phyloP scores from a whole-genome alignment of 2,329 filamentous ascomycete genomes.

The Fonsecaea multimorphosa region DNA sequence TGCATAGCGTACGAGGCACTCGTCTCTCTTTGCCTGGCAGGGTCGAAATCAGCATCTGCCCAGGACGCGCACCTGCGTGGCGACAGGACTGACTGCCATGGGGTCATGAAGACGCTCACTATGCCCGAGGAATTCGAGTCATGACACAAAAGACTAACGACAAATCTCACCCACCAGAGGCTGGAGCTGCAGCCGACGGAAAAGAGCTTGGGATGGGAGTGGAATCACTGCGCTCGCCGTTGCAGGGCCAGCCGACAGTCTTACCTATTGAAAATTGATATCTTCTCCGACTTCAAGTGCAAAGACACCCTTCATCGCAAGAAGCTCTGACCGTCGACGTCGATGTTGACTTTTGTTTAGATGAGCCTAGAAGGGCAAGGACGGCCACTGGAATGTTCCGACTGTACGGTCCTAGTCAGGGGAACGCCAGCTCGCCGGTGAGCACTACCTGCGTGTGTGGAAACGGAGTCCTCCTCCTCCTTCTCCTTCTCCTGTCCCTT shows the following conservation, averaged over 20 bases:
- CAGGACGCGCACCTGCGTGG: neutral
- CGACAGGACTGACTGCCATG: neutral
- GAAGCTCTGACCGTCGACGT: neutral
- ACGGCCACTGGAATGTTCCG: neutral
- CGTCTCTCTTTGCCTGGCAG: neutral
- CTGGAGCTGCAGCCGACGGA: neutral
- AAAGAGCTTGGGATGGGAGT: neutral
- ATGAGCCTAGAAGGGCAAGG: neutral
- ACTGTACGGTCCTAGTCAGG: neutral
- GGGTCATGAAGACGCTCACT: neutral
- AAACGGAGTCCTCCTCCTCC: neutral
- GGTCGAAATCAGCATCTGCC: neutral
- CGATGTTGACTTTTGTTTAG: neutral
- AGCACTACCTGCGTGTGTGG: neutral
- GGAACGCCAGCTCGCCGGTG: constrained; percentile 4
- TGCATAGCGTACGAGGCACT: too few species aligned
- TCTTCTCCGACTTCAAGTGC: neutral
- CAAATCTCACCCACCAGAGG: neutral
- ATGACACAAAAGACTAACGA: neutral
- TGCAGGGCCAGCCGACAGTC: neutral
- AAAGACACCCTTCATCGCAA: neutral
- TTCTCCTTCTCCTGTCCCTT: neutral
- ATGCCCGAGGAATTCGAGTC: neutral
- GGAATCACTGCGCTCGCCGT: constrained; percentile 8
- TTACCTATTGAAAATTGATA: neutral